Percentiles rank a stretch among this genome's conserved stretches.
phyloP scores from a whole-genome alignment of 768 basidiomycete genomes.

The Gelatoporia subvermispora region DNA sequence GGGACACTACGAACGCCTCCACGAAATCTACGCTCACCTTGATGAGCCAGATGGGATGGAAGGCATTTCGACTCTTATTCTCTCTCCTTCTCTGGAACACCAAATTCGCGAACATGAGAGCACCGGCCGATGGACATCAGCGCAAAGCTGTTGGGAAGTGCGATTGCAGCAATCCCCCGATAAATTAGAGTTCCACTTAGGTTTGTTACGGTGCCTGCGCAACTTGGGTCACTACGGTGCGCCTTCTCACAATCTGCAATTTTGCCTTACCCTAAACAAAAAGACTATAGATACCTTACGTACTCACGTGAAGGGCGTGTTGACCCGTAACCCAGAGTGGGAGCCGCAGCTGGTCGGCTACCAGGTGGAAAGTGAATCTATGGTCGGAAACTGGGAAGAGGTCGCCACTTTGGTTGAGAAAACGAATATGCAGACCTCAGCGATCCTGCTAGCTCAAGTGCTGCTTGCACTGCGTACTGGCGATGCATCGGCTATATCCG shows the following conservation, averaged over 20 bases:
- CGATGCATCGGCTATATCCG: constrained; percentile 38
- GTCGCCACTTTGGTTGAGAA: constrained; percentile 58
- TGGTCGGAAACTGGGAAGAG: constrained; percentile 90
- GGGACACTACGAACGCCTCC: constrained; percentile 80
- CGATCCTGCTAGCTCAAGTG: constrained; percentile 72
- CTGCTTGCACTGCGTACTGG: constrained; percentile 72
- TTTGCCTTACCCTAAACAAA: neutral
- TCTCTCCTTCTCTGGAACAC: constrained; percentile 88
- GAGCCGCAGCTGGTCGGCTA: constrained; percentile 70
- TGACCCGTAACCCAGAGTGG: constrained; percentile 85
- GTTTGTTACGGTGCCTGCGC: constrained; percentile 83
- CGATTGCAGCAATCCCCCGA: constrained; percentile 86
- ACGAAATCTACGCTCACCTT: constrained; percentile 92
- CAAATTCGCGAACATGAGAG: constrained; percentile 98
- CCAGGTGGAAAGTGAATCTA: constrained; percentile 92
- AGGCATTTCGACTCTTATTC: constrained; percentile 83
- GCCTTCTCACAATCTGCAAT: constrained; percentile 20
- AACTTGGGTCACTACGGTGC: constrained; percentile 96
- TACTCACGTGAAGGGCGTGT: constrained; percentile 89
- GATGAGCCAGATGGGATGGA: constrained; percentile 99
- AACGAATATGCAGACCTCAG: constrained; percentile 47
- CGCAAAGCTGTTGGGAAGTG: constrained; percentile 99
- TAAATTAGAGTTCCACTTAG: constrained; percentile 84
- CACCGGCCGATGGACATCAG: constrained; percentile 94
- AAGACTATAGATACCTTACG: constrained; percentile 74